Percentiles rank a stretch among this genome's conserved stretches.
Evolutionary conservation across 2,329 filamentous ascomycete species (phyloP).

Genomic region (Neonectria ditissima): DNA sequence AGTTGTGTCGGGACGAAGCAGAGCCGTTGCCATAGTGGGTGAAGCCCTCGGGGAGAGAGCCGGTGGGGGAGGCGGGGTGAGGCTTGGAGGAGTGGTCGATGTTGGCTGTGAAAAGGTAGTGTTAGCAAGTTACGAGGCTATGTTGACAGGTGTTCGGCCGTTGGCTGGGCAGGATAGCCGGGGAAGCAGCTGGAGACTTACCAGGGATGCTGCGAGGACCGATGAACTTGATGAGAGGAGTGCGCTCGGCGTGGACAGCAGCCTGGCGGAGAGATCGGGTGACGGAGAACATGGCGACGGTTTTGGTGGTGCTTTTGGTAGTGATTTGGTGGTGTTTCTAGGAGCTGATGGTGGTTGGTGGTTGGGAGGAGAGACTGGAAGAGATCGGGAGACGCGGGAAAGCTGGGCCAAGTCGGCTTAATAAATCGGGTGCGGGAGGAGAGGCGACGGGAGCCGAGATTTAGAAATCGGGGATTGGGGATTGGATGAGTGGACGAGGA

Average conservation of each 20-base stretch:
- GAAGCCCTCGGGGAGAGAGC: conserved; percentile 70
- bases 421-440: conserved; percentile 11
- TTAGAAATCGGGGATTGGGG: conserved; percentile 13
- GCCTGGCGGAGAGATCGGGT: conserved; percentile 69
- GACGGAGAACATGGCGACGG: conserved; percentile 63
- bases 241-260: conserved; percentile 69
- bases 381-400: conserved; percentile 26
- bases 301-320: conserved; percentile 23
- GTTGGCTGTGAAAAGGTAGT: conserved; percentile 61
- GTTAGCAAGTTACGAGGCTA: conserved; percentile 33
- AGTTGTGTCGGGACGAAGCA: conserved; percentile 61
- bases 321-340: not conserved
- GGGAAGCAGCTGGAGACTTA: conserved; percentile 51
- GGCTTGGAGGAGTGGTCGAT: conserved; percentile 79
- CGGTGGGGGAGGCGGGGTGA: conserved; percentile 77
- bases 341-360: conserved; percentile 17
- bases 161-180: conserved; percentile 6
- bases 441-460: conserved; percentile 13
- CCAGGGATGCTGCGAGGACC: conserved; percentile 70
- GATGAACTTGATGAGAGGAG: conserved; percentile 71
- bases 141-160: conserved; percentile 4
- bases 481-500: conserved; percentile 22
- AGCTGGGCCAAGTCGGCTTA: conserved; percentile 21
- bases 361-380: conserved; percentile 18
- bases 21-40: conserved; percentile 49